These are phyloP conservation scores for Schwanniomyces vanrijiae DNA, from an alignment of 805 yeast genomes.

Conservation along the genomic window DNA sequence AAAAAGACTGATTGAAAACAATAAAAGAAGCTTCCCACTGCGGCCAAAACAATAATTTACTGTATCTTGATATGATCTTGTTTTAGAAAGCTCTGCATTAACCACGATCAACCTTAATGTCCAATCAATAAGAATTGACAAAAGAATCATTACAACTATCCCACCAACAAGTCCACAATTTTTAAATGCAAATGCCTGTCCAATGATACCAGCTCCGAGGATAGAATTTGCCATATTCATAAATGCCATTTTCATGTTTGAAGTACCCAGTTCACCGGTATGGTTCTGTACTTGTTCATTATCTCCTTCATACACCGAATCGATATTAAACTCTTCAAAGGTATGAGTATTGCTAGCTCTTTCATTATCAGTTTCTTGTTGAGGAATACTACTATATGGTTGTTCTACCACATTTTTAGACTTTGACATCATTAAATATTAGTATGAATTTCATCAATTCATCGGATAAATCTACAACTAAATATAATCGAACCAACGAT, in stretches of 20 bases:
- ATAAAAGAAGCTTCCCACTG: constrained; percentile 63
- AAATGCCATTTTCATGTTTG: constrained; percentile 76
- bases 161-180: constrained; percentile 83
- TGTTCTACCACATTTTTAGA: constrained; percentile 1
- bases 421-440: background rate
- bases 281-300: constrained; percentile 8
- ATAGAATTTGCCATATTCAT: constrained; percentile 97
- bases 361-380: background rate
- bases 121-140: constrained; percentile 84
- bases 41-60: constrained; percentile 78
- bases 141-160: constrained; percentile 51
- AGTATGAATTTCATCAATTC: background rate
- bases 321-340: constrained; percentile 7
- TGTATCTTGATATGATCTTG: constrained; percentile 80
- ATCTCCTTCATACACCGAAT: constrained; percentile 3
- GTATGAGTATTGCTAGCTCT: background rate
- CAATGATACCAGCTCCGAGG: constrained; percentile 93
- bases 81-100: constrained; percentile 76
- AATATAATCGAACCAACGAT: background rate
- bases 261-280: constrained; percentile 25
- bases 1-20: constrained; percentile 79
- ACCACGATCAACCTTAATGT: constrained; percentile 76
- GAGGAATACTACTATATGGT: constrained; percentile 6
- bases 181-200: constrained; percentile 85
- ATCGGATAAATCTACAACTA: background rate